Conservation (phyloP, 331 rosid genomes). For the Acacia pycnantha region DNA sequence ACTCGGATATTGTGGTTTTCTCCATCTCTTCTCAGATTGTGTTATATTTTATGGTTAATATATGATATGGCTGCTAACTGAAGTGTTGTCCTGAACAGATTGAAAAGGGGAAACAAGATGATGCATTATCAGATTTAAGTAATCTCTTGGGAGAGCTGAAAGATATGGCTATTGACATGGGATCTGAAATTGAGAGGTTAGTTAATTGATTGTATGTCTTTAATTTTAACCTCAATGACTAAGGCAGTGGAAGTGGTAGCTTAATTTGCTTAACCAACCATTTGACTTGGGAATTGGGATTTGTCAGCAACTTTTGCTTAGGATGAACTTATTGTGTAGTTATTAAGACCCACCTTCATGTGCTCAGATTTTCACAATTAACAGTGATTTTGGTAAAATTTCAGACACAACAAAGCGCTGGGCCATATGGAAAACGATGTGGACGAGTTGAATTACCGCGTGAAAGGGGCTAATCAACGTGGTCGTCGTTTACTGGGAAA, state of each 20-base stretch:
- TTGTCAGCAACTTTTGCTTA: neutral
- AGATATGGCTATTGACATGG: slow-evolving; percentile 95
- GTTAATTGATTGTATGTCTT: slow-evolving; percentile 27
- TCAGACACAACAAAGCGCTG: slow-evolving; percentile 61
- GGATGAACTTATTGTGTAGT: neutral
- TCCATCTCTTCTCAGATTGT: neutral
- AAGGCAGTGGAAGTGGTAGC: neutral
- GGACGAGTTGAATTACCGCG: slow-evolving; percentile 54
- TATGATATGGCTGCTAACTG: slow-evolving; percentile 2
- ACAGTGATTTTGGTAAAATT: neutral
- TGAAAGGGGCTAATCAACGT: slow-evolving; percentile 70
- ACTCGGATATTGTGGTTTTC: neutral
- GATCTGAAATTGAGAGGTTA: slow-evolving; percentile 72
- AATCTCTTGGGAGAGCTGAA: slow-evolving; percentile 80
- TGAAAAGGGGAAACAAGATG: slow-evolving; percentile 84
- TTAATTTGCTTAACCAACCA: neutral
- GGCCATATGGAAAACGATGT: slow-evolving; percentile 49
- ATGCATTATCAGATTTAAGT: slow-evolving; percentile 75
- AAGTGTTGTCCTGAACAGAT: slow-evolving; percentile 46
- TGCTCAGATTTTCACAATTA: neutral
- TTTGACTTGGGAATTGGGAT: neutral
- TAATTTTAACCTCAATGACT: neutral
- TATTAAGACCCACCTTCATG: neutral
- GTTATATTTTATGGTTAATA: slow-evolving; percentile 1
- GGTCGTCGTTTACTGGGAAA: slow-evolving; percentile 67